Base-by-base conservation (phyloP, 2,329 filamentous ascomycete genomes). In the Penicillium freii region DNA sequence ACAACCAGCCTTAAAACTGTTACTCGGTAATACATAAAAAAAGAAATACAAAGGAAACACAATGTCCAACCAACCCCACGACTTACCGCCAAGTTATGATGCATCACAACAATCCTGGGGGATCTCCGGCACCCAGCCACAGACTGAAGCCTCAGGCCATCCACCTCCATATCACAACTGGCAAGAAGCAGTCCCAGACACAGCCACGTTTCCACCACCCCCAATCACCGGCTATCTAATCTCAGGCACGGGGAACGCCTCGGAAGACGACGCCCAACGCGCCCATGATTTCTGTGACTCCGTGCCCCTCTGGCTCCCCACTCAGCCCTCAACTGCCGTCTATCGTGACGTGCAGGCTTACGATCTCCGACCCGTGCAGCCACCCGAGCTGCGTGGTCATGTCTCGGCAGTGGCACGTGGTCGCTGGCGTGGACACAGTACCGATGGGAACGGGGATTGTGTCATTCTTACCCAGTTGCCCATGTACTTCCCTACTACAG, bases 121-220 rank as follows among this genome's bases (percentile, higher is more conserved):
- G 15, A 42, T 11, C 36, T 38, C 36, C 27, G 17, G 17, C 5
- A 51, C n/a, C 13, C 48, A 54, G 40, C 45, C 25, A 46, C 54
- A 56, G 42, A 31, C 25, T 6, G 21, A 19, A 46, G 43, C 7
- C 43, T 45, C 43, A 42, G 39, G 11, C 5, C 46, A 71, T 25
- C 82, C 83, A 15, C 83, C 83, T 19, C 80, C 82, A 27, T 85
- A 86, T 64, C 84, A 87, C 69, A 82, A 85, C 71, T 87, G 85
- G 85, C 80, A 83, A 51, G 72, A 75, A 40, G 75, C 80, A 2
- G 78, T 87, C 4, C 84, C 84, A 6, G 84, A 87, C 64, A 86
- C 78, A 17, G 71, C 82, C 5, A 75, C 80, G n/a, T 77, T 87
- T 10, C 84, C 84, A 3, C 84, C 84, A 29, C 84, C 85, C 1